Evolutionary conservation across 371 early-diverging fungal species (phyloP).

Genomic region (Syncephalastrum monosporum): DNA sequence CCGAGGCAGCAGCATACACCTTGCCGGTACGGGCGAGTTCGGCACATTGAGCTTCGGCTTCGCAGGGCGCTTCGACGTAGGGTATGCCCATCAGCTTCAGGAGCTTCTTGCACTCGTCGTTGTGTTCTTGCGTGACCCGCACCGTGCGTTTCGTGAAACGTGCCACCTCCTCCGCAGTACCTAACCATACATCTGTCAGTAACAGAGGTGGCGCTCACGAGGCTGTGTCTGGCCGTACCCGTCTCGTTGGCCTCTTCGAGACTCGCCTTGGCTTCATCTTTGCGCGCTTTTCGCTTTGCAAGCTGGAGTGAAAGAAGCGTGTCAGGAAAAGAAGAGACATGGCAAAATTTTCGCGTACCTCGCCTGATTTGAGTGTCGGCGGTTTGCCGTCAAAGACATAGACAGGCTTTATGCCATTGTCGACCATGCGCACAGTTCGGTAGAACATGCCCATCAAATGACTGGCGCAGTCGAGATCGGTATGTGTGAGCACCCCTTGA

Average conservation of each 20-base stretch:
- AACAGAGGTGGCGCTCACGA: neutral
- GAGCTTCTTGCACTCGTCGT: constrained; percentile 92
- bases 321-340: neutral
- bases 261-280: constrained; percentile 82
- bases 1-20: constrained; percentile 97
- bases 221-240: constrained; percentile 41
- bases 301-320: constrained; percentile 47
- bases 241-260: constrained; percentile 85
- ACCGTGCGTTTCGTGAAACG: constrained; percentile 93
- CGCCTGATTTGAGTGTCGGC: constrained; percentile 93
- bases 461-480: constrained; percentile 36
- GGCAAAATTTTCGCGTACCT: constrained; percentile 51
- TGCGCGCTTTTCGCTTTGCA: constrained; percentile 84
- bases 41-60: constrained; percentile 99
- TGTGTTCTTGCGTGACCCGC: constrained; percentile 94
- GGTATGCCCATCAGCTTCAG: constrained; percentile 98
- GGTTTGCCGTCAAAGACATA: constrained; percentile 99
- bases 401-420: constrained; percentile 96
- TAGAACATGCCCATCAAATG: constrained; percentile 99
- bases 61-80: constrained; percentile 95
- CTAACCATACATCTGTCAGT: constrained; percentile 19
- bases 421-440: constrained; percentile 98
- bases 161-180: constrained; percentile 82
- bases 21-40: constrained; percentile 86
- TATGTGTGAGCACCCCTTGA: neutral